Base-by-base conservation (phyloP, 768 basidiomycete genomes). In the Suillus tomentosus region DNA sequence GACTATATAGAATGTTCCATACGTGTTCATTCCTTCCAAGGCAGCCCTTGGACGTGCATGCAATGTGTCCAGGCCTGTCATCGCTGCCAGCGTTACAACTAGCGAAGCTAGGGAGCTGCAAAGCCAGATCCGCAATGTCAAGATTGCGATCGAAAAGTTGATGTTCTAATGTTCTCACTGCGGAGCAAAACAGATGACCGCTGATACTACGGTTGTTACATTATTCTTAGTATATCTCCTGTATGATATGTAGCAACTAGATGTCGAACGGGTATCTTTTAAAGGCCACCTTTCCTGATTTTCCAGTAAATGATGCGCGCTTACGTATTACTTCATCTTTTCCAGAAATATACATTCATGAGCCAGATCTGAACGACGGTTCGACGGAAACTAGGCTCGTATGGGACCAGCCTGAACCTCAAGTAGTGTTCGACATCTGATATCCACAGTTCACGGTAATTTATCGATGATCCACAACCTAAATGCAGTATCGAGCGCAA, bases 11-110 rank as follows among this genome's bases (percentile, higher is more conserved):
- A 58, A 58, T 13, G 57, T 58, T 57, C 92, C 94, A 8, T 99
- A 99, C 78, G 83, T 99, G 72, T 99, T 98, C 78, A 83, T 99
- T 55, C 94, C 92, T 37, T 92, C 90, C 64, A 99, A 99, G 81
- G 95, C 95, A 63, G 96, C 97, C 27, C 84, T 99, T 40, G 97
- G 97, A 36, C 88, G 97, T 60, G 96, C 97, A 40, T 99, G 96
- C 78, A 95, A 96, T 65, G 96, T 99, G 51, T 90, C 94, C 39
- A 82, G 97, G 64, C 92, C 95, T 37, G 97, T 99, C 70, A 99
- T 99, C 65, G 87, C 97, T 66, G 94, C 93, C 15, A 95, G 94
- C 71, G 90, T 99, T 66, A 98, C 95, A n/a, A 98, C 95, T 63
- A 96, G 94, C 70, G 96, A 99, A 77, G 90, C 93, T 53, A 88